Evolutionary conservation across 2,329 filamentous ascomycete genomes (phyloP), one percentile per base, ranked within the genome.

Genomic region (Arthrobotrys entomopaga): DNA sequence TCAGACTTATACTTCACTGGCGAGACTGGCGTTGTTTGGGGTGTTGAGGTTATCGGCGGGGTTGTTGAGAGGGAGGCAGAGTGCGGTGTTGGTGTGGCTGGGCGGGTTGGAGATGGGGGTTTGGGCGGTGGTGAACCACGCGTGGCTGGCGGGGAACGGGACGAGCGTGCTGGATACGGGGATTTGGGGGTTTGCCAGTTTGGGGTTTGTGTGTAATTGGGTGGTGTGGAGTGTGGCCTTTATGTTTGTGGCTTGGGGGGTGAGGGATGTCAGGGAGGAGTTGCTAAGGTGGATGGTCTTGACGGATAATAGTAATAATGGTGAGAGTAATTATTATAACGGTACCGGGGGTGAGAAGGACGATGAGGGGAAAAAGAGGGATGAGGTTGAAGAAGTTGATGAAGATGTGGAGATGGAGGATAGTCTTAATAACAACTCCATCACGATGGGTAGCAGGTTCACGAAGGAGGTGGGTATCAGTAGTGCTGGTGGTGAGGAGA

Each of bases 121-220:
- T 0, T 88, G 86, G 76, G 82, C 87, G 4, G 81, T 90, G 42
- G 86, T 89, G 76, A 85, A 85, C 78, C 88, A 90, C 78, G 82
- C 88, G 61, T 88, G 86, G 84, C 83, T 89, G 7, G 86, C 86
- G 1, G 86, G 84, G 1, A 86, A 89, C 77, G 85, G 85, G 1
- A 84, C 83, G 34, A 86, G 85, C 0, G 77, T 86, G 2, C 82
- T 89, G 6, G 82, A 61, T 75, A 78, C 77, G 77, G 83, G 69
- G 61, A 79, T 77, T 76, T 81, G 73, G 67, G 78, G 60, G 75
- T 77, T 19, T 60, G 61, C 69, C 16, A 54, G 63, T 58, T 5
- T 79, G 80, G 71, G 79, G 79, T 50, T 80, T 78, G 79, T 57
- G 2, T 70, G 79, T 16, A 83, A 85, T 74, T 76, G 81, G 3